Conservation (phyloP, 331 rosid species). For the Acacia concinna region DNA sequence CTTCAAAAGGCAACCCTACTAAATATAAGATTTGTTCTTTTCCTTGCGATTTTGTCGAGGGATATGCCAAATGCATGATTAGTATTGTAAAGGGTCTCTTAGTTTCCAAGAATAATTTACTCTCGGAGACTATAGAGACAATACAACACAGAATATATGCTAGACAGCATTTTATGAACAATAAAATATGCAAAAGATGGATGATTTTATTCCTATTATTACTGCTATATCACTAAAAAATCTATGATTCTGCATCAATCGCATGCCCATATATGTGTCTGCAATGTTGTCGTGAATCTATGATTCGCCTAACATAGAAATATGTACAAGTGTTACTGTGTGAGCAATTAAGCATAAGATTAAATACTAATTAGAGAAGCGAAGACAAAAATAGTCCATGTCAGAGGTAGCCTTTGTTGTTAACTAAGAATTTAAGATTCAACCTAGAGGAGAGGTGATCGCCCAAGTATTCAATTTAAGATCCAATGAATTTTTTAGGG, state of each 20-base stretch:
- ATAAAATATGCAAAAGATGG: background rate
- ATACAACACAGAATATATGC: conserved; percentile 32
- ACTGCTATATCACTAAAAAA: too few species aligned
- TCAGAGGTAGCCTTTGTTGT: background rate
- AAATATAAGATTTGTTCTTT: background rate
- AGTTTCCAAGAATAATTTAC: background rate
- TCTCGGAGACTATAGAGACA: background rate
- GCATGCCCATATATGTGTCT: conserved; percentile 67
- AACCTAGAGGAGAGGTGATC: background rate
- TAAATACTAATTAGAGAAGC: background rate
- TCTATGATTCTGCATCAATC: too few species aligned
- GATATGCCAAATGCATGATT: background rate
- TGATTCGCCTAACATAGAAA: conserved; percentile 56
- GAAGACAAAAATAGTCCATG: background rate
- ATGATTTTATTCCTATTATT: background rate
- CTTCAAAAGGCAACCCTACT: background rate
- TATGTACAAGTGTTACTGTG: background rate
- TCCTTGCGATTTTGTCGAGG: background rate
- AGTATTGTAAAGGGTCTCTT: background rate
- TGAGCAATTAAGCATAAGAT: background rate
- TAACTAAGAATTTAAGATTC: background rate
- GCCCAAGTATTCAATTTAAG: background rate
- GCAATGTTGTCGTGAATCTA: conserved; percentile 59
- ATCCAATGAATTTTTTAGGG: too few species aligned
- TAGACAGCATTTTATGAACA: conserved; percentile 16